Conservation (phyloP, 805 yeast species). For the Lipomyces starkeyi region DNA sequence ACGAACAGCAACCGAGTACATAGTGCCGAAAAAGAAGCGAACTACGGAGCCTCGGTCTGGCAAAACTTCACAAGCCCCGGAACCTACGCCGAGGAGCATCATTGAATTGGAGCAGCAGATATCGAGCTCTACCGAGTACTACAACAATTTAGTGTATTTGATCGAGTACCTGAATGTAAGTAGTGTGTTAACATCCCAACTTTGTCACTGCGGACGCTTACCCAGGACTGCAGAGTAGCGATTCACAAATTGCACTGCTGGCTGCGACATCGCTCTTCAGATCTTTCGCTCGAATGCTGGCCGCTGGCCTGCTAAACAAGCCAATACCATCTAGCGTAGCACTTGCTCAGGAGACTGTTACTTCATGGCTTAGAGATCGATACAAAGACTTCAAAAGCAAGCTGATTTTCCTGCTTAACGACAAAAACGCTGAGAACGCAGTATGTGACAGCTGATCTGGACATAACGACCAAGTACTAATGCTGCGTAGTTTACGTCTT, state of each 20-base stretch:
- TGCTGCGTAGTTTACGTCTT: slow-evolving; percentile 26
- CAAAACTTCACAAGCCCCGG: slow-evolving; percentile 3
- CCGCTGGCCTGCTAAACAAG: slow-evolving; percentile 50
- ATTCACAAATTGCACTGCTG: slow-evolving; percentile 27
- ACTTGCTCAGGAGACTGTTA: slow-evolving; percentile 53
- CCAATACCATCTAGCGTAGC: slow-evolving; percentile 49
- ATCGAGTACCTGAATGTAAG: slow-evolving; percentile 49
- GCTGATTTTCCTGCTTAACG: slow-evolving; percentile 52
- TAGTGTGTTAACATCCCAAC: slow-evolving; percentile 16
- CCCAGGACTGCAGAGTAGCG: slow-evolving; percentile 30
- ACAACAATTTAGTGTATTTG: slow-evolving; percentile 60
- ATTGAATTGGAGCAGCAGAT: slow-evolving; percentile 36
- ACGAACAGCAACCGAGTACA: neutral
- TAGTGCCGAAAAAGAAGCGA: slow-evolving; percentile 1
- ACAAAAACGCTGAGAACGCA: slow-evolving; percentile 53
- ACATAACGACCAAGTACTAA: neutral
- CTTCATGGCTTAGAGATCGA: slow-evolving; percentile 65
- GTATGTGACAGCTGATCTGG: slow-evolving; percentile 42
- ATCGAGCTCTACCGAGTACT: slow-evolving; percentile 52
- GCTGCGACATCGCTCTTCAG: slow-evolving; percentile 50
- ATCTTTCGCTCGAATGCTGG: slow-evolving; percentile 57
- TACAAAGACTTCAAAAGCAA: slow-evolving; percentile 60
- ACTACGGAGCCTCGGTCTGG: neutral
- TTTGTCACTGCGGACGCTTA: neutral
- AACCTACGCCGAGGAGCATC: slow-evolving; percentile 29